phyloP scores from a whole-genome alignment of 768 basidiomycete genomes.

The Lactarius trivialis region DNA sequence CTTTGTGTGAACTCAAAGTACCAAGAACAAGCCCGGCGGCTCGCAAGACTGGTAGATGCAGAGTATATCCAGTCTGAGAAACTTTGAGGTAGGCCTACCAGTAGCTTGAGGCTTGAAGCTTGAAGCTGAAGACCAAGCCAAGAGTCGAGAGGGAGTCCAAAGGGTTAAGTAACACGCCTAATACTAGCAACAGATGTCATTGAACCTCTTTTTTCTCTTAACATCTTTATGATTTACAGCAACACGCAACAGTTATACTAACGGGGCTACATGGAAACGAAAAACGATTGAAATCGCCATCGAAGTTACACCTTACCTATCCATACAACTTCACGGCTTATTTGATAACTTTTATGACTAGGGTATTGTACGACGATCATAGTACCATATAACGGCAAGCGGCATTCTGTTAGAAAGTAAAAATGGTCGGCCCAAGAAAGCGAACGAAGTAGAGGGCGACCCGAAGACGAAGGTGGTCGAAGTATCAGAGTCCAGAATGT shows the following conservation, averaged over 20 bases:
- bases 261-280: not conserved
- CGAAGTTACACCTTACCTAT: not conserved
- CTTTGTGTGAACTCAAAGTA: too few relatives aligned
- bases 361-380: not conserved
- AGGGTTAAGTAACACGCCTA: too few relatives aligned
- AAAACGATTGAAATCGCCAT: not conserved
- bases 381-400: constrained; percentile 4
- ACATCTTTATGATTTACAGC: not conserved
- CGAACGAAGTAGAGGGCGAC: not conserved
- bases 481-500: not conserved
- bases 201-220: not conserved
- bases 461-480: constrained; percentile 4
- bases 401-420: not conserved
- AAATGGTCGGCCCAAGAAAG: not conserved
- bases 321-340: not conserved
- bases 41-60: too few relatives aligned
- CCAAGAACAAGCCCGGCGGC: too few relatives aligned
- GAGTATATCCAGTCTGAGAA: too few relatives aligned
- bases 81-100: too few relatives aligned
- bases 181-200: not conserved
- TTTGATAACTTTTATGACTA: constrained; percentile 4
- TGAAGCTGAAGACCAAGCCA: too few relatives aligned
- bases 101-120: too few relatives aligned
- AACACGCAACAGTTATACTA: too few relatives aligned
- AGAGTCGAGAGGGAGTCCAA: too few relatives aligned